phyloP scores from a whole-genome alignment of 345 rosid genomes.

The Corchorus capsularis region DNA sequence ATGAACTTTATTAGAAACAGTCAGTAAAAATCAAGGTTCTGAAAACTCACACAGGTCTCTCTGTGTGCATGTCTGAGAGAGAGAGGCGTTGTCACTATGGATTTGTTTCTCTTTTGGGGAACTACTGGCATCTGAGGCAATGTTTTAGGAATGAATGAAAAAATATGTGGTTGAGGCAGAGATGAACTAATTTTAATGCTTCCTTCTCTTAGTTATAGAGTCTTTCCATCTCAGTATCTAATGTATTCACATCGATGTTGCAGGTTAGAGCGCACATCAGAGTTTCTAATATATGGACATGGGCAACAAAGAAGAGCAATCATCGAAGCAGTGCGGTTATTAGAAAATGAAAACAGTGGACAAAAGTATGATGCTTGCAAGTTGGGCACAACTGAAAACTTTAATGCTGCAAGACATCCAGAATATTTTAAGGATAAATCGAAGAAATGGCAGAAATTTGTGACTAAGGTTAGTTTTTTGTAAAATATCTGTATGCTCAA shows the following conservation, averaged over 20 bases:
- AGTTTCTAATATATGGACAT: slow-evolving; percentile 83
- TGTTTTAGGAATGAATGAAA: not conserved
- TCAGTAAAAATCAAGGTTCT: not conserved
- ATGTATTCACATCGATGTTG: slow-evolving; percentile 26
- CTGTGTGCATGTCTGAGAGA: not conserved
- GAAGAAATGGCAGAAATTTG: slow-evolving; percentile 90
- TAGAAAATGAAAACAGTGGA: slow-evolving; percentile 56
- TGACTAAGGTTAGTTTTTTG: slow-evolving; percentile 65
- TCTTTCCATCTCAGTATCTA: slow-evolving; percentile 15
- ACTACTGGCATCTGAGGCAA: not conserved
- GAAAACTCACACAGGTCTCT: not conserved
- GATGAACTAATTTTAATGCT: not conserved
- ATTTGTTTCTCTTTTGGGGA: not conserved
- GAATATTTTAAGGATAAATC: slow-evolving; percentile 71
- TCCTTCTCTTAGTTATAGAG: slow-evolving; percentile 17
- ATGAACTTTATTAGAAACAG: not conserved
- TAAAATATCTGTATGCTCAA: not conserved
- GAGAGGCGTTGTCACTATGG: not conserved
- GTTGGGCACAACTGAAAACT: slow-evolving; percentile 32
- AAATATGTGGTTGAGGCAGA: not conserved
- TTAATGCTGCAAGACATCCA: slow-evolving; percentile 40
- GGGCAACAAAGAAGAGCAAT: slow-evolving; percentile 96
- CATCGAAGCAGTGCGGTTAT: slow-evolving; percentile 82
- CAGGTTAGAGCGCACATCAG: slow-evolving; percentile 84
- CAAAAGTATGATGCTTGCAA: slow-evolving; percentile 37